Conservation (phyloP, 371 early-diverging fungal species). For the Rhizopus delemar region DNA sequence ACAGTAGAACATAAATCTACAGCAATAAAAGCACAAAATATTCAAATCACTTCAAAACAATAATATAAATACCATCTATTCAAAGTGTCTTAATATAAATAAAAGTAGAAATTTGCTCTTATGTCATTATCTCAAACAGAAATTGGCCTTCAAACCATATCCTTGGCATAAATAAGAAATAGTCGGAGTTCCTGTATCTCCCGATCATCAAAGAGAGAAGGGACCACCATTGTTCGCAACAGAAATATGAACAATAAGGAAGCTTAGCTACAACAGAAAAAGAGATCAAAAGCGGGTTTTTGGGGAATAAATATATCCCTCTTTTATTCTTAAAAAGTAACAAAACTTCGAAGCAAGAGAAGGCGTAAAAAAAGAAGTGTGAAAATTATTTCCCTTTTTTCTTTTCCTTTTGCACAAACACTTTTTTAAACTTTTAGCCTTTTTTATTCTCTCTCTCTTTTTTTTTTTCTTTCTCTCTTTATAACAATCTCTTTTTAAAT, state of each 20-base stretch:
- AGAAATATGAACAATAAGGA: neutral
- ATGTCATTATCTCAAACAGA: no score
- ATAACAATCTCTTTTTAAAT: neutral
- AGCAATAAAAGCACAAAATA: no score
- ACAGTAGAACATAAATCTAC: no score
- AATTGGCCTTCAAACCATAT: no score
- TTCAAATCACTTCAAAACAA: no score
- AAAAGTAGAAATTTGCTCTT: no score
- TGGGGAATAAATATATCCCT: neutral
- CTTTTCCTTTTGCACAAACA: neutral
- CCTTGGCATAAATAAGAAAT: neutral
- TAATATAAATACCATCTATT: no score
- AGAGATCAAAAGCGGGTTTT: neutral
- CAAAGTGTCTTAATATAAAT: no score
- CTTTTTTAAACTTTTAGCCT: neutral
- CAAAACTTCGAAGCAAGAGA: neutral
- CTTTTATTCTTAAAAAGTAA: neutral
- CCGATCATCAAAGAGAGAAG: neutral
- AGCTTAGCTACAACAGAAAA: neutral
- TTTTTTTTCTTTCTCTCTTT: neutral
- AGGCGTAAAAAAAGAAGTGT: neutral
- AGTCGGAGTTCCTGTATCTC: conserved; percentile 2
- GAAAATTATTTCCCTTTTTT: conserved; percentile 4
- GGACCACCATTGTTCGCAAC: no score
- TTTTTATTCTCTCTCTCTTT: neutral